Conservation (phyloP, 148 eudicot species). For the Rheum nobile region DNA sequence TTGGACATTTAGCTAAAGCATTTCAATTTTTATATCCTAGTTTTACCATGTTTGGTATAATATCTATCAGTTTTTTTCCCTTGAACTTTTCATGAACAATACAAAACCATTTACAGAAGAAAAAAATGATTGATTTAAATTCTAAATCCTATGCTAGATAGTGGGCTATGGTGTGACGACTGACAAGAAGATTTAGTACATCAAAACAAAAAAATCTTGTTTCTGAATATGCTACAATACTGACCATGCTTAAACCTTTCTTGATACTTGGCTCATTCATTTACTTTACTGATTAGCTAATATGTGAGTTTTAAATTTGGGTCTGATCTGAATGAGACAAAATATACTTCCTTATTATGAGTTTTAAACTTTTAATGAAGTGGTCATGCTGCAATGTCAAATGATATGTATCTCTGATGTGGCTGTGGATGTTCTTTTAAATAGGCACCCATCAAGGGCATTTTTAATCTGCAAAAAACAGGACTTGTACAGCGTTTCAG, state of each 20-base stretch:
- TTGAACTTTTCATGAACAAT: background rate
- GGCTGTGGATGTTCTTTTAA: background rate
- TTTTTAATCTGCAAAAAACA: slow-evolving; percentile 48
- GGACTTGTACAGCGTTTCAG: slow-evolving; percentile 25
- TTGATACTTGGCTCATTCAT: background rate
- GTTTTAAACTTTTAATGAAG: background rate
- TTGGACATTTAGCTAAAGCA: background rate
- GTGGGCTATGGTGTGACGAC: background rate
- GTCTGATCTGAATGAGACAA: background rate
- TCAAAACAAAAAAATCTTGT: background rate
- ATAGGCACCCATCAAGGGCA: slow-evolving; percentile 71
- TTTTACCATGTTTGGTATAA: background rate
- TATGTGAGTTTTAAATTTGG: background rate
- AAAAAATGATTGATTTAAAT: background rate
- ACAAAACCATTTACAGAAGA: background rate
- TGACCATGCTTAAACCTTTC: background rate
- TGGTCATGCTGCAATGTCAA: background rate
- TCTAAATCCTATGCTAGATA: background rate
- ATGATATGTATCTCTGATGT: background rate
- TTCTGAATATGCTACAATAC: background rate
- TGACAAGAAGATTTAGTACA: background rate
- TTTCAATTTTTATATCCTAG: background rate
- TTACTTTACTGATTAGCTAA: background rate
- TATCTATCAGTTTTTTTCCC: background rate
- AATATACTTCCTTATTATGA: background rate